phyloP scores from a whole-genome alignment of 805 yeast genomes.

The Cyberlindnera sargentensis region DNA sequence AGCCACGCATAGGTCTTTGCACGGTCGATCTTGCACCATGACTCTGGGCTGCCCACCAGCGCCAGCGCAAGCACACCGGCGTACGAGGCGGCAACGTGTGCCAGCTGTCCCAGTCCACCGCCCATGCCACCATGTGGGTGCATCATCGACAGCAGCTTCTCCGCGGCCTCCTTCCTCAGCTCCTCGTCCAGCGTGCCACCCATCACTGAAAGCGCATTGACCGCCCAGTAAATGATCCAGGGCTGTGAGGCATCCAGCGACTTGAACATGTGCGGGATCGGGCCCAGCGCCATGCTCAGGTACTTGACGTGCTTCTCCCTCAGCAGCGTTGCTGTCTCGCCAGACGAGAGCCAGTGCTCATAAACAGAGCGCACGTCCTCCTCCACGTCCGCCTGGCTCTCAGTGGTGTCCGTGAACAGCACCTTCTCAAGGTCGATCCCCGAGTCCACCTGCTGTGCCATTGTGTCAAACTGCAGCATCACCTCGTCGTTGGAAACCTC shows the following conservation, averaged over 20 bases:
- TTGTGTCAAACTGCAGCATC: conserved; percentile 8
- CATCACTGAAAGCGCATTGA: conserved; percentile 44
- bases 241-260: conserved; percentile 84
- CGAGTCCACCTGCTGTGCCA: conserved; percentile 11
- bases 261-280: conserved; percentile 18
- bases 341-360: conserved; percentile 18
- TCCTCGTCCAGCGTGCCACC: conserved; percentile 25
- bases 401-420: conserved; percentile 30
- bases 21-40: conserved; percentile 40
- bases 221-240: conserved; percentile 85
- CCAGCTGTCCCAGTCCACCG: conserved; percentile 77
- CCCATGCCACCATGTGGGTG: conserved; percentile 60
- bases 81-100: conserved; percentile 81
- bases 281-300: conserved; percentile 14
- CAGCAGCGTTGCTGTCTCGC: conserved; percentile 11
- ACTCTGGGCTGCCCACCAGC: conserved; percentile 36
- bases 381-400: conserved; percentile 29
- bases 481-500: conserved; percentile 4
- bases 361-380: conserved; percentile 26
- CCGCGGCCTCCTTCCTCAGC: conserved; percentile 24
- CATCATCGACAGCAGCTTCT: conserved; percentile 26
- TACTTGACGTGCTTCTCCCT: conserved; percentile 15
- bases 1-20: conserved; percentile 55
- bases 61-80: conserved; percentile 66
- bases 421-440: conserved; percentile 19